Evolutionary conservation across 202 grass and related monocot species (phyloP).

Genomic region (Setaria viridis): DNA sequence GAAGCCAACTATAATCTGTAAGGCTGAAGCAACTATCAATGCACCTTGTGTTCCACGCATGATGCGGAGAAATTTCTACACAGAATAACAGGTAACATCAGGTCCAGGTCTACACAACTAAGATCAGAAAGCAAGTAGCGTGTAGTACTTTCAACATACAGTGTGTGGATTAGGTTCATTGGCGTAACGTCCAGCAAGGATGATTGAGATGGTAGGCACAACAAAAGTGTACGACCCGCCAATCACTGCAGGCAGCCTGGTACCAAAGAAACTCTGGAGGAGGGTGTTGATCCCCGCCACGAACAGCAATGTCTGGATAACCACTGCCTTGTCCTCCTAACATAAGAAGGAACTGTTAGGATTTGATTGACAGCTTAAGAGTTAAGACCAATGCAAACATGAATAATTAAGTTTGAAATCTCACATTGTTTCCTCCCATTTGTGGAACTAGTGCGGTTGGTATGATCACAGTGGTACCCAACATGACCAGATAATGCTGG

Average conservation of each 20-base stretch:
- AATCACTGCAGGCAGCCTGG: constrained; percentile 88
- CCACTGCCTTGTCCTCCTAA: constrained; percentile 94
- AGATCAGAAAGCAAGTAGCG: constrained; percentile 21
- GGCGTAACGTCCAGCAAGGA: constrained; percentile 85
- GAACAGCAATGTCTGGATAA: constrained; percentile 91
- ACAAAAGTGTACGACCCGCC: constrained; percentile 96
- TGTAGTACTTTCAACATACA: constrained; percentile 43
- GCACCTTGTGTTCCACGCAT: constrained; percentile 99
- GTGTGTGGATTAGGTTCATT: constrained; percentile 77
- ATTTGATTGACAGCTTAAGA: neutral
- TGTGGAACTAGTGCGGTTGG: constrained; percentile 98
- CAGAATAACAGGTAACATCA: constrained; percentile 39
- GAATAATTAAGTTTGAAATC: constrained; percentile 22
- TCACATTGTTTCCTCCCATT: constrained; percentile 99
- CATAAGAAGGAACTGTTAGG: constrained; percentile 31
- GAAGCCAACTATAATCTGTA: constrained; percentile 98
- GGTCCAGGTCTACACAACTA: constrained; percentile 37
- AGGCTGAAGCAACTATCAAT: constrained; percentile 90
- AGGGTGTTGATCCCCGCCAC: constrained; percentile 96
- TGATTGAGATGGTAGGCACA: constrained; percentile 92
- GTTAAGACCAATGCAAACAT: constrained; percentile 9
- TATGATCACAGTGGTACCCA: constrained; percentile 97
- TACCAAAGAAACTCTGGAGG: constrained; percentile 92
- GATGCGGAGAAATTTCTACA: constrained; percentile 88
- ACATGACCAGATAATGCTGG: constrained; percentile 97